Conservation (phyloP, 2,329 filamentous ascomycete genomes). For the Apiospora koreana region DNA sequence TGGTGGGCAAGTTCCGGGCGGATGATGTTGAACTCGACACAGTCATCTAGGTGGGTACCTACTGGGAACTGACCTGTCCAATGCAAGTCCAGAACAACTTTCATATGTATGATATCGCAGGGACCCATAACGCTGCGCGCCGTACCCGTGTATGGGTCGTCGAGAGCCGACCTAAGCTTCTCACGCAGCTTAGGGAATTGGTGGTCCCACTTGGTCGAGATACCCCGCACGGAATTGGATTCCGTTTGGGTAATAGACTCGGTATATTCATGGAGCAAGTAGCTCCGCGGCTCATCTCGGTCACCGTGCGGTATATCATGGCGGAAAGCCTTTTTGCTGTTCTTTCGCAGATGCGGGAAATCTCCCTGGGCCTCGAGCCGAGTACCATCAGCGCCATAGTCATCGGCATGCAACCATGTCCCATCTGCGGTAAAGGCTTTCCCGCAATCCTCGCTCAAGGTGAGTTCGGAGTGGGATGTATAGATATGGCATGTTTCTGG, state of each 20-base stretch:
- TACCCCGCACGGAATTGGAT: slow-evolving; percentile 54
- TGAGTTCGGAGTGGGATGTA: slow-evolving; percentile 54
- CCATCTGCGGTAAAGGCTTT: slow-evolving; percentile 12
- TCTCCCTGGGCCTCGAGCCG: slow-evolving; percentile 28
- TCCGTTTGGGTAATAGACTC: slow-evolving; percentile 54
- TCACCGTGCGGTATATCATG: slow-evolving; percentile 50
- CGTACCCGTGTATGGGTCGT: slow-evolving; percentile 39
- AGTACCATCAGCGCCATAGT: slow-evolving; percentile 25
- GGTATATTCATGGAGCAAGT: slow-evolving; percentile 62
- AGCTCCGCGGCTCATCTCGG: slow-evolving; percentile 37
- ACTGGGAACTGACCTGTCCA: slow-evolving; percentile 57
- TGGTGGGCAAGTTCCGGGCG: slow-evolving; percentile 55
- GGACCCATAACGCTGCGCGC: slow-evolving; percentile 39
- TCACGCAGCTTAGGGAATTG: slow-evolving; percentile 58
- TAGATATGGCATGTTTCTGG: slow-evolving; percentile 62
- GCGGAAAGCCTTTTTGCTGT: slow-evolving; percentile 49
- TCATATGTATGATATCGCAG: slow-evolving; percentile 63
- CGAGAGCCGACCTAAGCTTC: slow-evolving; percentile 48
- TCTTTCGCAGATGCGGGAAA: slow-evolving; percentile 59
- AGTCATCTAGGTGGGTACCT: slow-evolving; percentile 60
- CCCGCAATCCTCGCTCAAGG: slow-evolving; percentile 41
- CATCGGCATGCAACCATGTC: slow-evolving; percentile 24
- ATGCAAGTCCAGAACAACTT: slow-evolving; percentile 60
- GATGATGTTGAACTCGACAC: slow-evolving; percentile 60
- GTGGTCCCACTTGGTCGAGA: slow-evolving; percentile 57